Evolutionary conservation across 257 asterid genomes (phyloP).

Genomic region (Leonotis leonurus): DNA sequence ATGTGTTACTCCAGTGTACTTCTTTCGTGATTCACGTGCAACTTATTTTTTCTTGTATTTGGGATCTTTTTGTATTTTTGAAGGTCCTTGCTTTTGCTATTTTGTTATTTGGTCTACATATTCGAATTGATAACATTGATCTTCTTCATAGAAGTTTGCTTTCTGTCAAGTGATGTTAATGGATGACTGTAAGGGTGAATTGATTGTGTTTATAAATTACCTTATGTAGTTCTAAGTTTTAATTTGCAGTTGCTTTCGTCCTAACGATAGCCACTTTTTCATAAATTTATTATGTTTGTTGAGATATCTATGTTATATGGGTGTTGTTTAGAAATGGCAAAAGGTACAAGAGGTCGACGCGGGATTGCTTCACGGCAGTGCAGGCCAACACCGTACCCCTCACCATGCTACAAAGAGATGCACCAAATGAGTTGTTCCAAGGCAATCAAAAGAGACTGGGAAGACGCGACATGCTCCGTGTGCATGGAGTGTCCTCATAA

Average conservation of each 20-base stretch:
- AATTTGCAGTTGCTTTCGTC: too few relatives aligned
- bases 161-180: too few relatives aligned
- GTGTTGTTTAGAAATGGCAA: constrained; percentile 74
- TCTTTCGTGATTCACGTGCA: too few relatives aligned
- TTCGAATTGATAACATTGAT: too few relatives aligned
- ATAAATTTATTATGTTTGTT: not conserved
- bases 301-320: not conserved
- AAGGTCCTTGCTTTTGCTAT: too few relatives aligned
- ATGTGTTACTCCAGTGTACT: too few relatives aligned
- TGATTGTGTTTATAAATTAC: not conserved
- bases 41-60: too few relatives aligned
- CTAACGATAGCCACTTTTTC: too few relatives aligned
- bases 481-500: constrained; percentile 99
- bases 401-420: constrained; percentile 31
- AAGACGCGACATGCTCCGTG: constrained; percentile 83
- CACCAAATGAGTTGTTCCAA: constrained; percentile 40
- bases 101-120: too few relatives aligned
- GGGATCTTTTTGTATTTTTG: too few relatives aligned
- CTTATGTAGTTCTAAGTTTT: not conserved
- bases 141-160: too few relatives aligned
- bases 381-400: constrained; percentile 71
- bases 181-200: too few relatives aligned
- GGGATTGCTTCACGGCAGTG: constrained; percentile 64
- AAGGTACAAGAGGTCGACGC: constrained; percentile 83
- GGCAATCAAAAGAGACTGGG: constrained; percentile 75